Base-by-base conservation (phyloP, 495 filamentous ascomycete species). In the Aspergillus bertholletiae region DNA sequence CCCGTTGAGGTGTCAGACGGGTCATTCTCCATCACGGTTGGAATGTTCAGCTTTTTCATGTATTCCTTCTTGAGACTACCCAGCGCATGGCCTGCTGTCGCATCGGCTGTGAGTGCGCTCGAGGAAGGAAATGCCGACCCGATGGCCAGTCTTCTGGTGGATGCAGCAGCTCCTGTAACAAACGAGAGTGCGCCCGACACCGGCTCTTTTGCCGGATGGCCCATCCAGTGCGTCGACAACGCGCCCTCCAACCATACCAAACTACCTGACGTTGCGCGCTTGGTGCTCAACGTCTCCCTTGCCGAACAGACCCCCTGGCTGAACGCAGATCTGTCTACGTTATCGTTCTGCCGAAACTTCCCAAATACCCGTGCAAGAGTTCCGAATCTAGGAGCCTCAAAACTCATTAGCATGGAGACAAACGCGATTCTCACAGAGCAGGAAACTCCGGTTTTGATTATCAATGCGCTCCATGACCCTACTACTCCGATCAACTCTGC, bases 161-260 rank as follows among this genome's bases (percentile, higher is more conserved):
- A 32, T n/a, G 46, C 43, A 8, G 27, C 8, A 15, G 34, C 13
- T 8, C 6, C 28, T 0, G 7, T 30, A 5, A 17, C 28, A 1
- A 54, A 54, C 51, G 13, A 3, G 1, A 46, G 28, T 6, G 51
- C 41, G 1, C 51, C 51, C 1, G 41, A 13, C 15, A 54, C 51
- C 0, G 51, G 21, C 0, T 46, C 51, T 3, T 7, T 54, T 7
- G 51, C 51, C 2, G 51, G 41, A 2, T 54, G 51, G 51, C 51
- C 51, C n/a, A 23, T 54, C 8, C 51, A 54, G n/a, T 54, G 51
- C 28, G 39, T 45, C 2, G 51, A 54, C 17, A 54, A 54, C 17
- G 51, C 51, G 1, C 51, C 51, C 3, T 54, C 51, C 6, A 54
- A 21, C 21, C 1, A 9, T 7, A 46, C 24, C 17, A 24, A 20